Evolutionary conservation across 1,284 basidiomycete species (phyloP), one percentile per base, ranked within the genome.

Genomic region (Papiliotrema nemorosa): DNA sequence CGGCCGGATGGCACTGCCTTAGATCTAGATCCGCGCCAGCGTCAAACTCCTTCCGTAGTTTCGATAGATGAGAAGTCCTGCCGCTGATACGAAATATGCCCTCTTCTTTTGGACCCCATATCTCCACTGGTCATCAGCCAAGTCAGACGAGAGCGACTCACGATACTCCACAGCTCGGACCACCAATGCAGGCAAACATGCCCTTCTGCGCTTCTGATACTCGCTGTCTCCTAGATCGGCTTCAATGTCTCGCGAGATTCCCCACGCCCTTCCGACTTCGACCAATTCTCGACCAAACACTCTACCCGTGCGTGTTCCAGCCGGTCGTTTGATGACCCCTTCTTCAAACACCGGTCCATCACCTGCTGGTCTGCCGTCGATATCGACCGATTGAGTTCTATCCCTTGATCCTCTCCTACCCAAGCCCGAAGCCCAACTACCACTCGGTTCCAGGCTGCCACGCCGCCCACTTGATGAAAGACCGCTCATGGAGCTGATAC

Each of bases 21-120:
- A 25, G 56, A 50, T 35, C 29, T 21, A 48, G 58, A 65, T 12
- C 62, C 82, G 59, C 55, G 82, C 87, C 90, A 22, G 82, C 81
- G 70, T 93, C 90, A 69, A 93, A 94, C 69, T 91, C 88, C 22
- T 79, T 77, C 36, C 87, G 79, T 56, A 94, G 70, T 62, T 82
- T 85, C 10, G 80, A 74, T 27, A 90, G 79, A 74, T 93, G 90
- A 40, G 70, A 76, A 44, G 67, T 74, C 18, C 74, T 55, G 12
- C 75, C 75, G 36, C 70, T 73, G 54, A 76, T 73, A 29, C 75
- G 61, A 50, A 76, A 76, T 31, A 76, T 73, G 7, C 75, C 75
- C 55, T 76, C 75, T 54, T 76, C 75, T 35, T 71, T 66, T 3
- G 69, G 72, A 7, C 66, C 73, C 72, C 73, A 74, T 22, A 67